Percentiles rank a stretch among this genome's conserved stretches.
Evolutionary conservation across 441 rosid genomes (phyloP).

Genomic region (Theobroma grandiflorum): DNA sequence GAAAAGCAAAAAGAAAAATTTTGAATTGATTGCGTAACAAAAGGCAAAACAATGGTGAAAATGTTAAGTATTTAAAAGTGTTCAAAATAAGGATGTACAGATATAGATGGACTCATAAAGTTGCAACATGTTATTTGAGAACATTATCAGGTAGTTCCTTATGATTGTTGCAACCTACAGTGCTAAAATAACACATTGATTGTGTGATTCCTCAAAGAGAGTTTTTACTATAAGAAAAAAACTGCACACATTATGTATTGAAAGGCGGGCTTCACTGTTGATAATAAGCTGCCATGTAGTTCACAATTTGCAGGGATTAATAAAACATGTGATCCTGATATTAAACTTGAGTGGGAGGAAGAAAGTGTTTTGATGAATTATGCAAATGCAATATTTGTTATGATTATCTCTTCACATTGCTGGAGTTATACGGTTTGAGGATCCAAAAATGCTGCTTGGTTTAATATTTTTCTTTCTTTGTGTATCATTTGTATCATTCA

Average conservation of each 20-base stretch:
- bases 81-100: background rate
- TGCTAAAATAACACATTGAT: background rate
- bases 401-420: background rate
- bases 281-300: background rate
- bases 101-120: slow-evolving; percentile 9
- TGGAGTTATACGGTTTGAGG: background rate
- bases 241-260: background rate
- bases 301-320: background rate
- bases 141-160: background rate
- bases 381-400: background rate
- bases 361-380: background rate
- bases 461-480: slow-evolving; percentile 10
- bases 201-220: background rate
- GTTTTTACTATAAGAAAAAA: background rate
- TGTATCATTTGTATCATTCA: background rate
- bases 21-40: background rate
- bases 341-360: slow-evolving; percentile 2
- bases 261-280: slow-evolving; percentile 6
- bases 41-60: background rate
- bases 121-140: slow-evolving; percentile 8
- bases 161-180: background rate
- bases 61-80: background rate
- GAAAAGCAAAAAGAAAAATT: background rate
- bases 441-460: slow-evolving; percentile 3
- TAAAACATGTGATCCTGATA: background rate